Evolutionary conservation across 2,329 filamentous ascomycete species (phyloP).

Genomic region (Arthrobotrys sinensis): DNA sequence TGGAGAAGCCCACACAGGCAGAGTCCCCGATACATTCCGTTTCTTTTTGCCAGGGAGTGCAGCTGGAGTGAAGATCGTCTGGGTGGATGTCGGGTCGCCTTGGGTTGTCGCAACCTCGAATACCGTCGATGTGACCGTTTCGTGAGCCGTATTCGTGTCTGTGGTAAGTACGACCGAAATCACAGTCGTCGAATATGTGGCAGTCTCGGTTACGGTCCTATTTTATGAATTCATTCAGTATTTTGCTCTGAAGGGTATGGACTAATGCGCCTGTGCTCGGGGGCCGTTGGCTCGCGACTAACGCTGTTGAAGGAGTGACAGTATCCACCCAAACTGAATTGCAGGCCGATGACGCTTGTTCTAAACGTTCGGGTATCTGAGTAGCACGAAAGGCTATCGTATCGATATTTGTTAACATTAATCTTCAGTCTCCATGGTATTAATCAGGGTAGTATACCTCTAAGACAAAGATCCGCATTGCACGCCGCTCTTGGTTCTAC

Average conservation of each 20-base stretch:
- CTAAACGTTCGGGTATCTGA: slow-evolving; percentile 17
- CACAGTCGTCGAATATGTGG: background rate
- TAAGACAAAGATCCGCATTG: slow-evolving; percentile 25
- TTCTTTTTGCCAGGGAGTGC: background rate
- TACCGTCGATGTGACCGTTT: slow-evolving; percentile 6
- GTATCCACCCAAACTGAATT: slow-evolving; percentile 26
- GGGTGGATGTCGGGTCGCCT: slow-evolving; percentile 6
- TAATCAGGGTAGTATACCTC: background rate
- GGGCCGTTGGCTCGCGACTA: too few relatives aligned
- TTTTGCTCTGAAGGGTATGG: too few relatives aligned
- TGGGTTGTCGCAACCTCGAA: background rate
- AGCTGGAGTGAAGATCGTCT: background rate
- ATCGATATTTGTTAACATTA: too few relatives aligned
- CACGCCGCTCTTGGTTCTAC: slow-evolving; percentile 10
- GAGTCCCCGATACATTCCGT: background rate
- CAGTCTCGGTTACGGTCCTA: slow-evolving; percentile 7
- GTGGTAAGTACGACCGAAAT: background rate
- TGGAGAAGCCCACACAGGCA: slow-evolving; percentile 18
- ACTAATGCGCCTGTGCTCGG: too few relatives aligned
- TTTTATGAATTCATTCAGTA: background rate
- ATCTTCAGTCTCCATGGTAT: too few relatives aligned
- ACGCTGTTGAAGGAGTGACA: slow-evolving; percentile 1
- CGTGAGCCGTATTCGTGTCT: slow-evolving; percentile 1
- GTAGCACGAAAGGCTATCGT: slow-evolving; percentile 19
- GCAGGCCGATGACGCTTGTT: slow-evolving; percentile 20